Evolutionary conservation across 306 rosid species (phyloP).

Genomic region (Castanopsis chinensis): DNA sequence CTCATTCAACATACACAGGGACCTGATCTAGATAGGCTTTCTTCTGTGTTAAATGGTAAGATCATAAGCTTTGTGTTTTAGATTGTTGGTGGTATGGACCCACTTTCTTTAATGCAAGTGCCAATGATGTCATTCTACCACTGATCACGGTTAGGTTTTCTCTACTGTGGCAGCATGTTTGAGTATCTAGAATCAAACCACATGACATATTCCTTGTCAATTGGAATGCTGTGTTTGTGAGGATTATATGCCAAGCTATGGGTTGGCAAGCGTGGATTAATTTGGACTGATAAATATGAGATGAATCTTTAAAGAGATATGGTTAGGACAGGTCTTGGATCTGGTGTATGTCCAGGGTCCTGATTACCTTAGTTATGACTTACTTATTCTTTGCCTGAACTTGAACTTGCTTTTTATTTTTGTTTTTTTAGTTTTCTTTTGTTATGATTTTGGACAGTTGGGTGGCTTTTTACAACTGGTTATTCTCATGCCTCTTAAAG

Average conservation of each 20-base stretch:
- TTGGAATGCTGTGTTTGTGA: background rate
- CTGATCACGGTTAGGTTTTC: background rate
- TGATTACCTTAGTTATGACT: background rate
- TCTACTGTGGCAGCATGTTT: background rate
- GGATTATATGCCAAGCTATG: background rate
- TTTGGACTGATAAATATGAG: background rate
- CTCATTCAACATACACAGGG: conserved; percentile 81
- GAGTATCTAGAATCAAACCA: background rate
- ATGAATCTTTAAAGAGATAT: background rate
- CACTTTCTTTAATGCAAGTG: background rate
- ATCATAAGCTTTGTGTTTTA: background rate
- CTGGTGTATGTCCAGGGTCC: background rate
- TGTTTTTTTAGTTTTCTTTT: background rate
- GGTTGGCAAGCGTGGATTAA: background rate
- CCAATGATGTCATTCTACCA: background rate
- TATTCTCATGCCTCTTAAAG: too few relatives aligned
- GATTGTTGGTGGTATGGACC: background rate
- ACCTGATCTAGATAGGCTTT: conserved; percentile 76
- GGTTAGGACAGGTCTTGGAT: background rate
- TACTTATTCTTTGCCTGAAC: background rate
- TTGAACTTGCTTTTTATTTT: background rate
- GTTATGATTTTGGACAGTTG: background rate
- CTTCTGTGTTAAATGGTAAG: conserved; percentile 62
- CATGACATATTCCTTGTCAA: background rate
- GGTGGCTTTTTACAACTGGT: background rate